phyloP scores from a whole-genome alignment of 164 flowering plant species.

The Nymphaea colorata region DNA sequence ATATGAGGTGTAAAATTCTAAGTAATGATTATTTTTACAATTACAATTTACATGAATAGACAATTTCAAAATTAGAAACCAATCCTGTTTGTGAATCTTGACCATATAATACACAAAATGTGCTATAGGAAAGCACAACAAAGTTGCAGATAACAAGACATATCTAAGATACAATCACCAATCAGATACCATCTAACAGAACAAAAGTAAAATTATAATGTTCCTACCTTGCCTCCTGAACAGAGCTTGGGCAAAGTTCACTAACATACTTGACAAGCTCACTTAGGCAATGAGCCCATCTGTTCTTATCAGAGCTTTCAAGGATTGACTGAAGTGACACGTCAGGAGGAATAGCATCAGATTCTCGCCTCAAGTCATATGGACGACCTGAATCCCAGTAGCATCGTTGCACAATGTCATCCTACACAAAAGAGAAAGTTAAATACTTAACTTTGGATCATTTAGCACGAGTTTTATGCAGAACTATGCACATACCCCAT shows the following conservation, averaged over 20 bases:
- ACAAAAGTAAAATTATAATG: neutral
- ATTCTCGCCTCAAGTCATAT: constrained; percentile 82
- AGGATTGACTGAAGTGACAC: constrained; percentile 85
- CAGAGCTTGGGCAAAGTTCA: constrained; percentile 85
- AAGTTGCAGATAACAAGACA: too few species aligned
- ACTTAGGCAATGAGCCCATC: constrained; percentile 97
- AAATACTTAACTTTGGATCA: neutral
- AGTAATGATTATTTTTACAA: too few species aligned
- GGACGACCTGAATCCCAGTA: constrained; percentile 96
- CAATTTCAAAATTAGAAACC: too few species aligned
- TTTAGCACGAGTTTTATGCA: neutral
- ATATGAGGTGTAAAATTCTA: too few species aligned
- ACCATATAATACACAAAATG: too few species aligned
- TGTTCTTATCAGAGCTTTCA: constrained; percentile 88
- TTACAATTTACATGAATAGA: too few species aligned
- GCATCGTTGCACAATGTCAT: constrained; percentile 93
- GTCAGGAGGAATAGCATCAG: constrained; percentile 82
- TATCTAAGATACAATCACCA: neutral
- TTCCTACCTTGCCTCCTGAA: constrained; percentile 89
- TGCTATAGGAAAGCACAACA: too few species aligned
- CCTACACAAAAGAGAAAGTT: constrained; percentile 34
- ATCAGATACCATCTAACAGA: neutral
- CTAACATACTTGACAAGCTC: constrained; percentile 91
- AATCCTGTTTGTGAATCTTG: too few species aligned
- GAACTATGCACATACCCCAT: constrained; percentile 51